A percentile compares a stretch with the other conserved stretches of the same genome.
These are phyloP conservation scores for Oryza coarctata DNA, from an alignment of 176 grass and related monocot genomes.

Conservation along the genomic window DNA sequence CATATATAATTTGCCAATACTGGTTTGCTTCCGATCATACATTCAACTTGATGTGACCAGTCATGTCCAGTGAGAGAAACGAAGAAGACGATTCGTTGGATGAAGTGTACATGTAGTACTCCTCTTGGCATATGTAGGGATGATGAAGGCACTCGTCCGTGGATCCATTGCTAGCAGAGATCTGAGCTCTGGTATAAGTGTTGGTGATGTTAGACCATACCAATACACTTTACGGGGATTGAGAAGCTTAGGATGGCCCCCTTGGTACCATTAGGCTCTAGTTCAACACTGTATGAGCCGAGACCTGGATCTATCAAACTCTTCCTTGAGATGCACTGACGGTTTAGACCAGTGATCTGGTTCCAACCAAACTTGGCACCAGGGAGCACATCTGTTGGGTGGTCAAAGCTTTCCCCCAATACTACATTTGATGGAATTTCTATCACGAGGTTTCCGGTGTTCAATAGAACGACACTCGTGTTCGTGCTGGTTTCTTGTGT, in stretches of 20 bases:
- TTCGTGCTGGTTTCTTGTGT: not conserved
- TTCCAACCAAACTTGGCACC: slow-evolving; percentile 47
- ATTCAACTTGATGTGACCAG: slow-evolving; percentile 32
- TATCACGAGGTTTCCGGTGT: slow-evolving; percentile 42
- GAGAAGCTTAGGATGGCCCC: not conserved
- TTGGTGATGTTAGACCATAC: not conserved
- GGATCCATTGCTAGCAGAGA: slow-evolving; percentile 5
- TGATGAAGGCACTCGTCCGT: not conserved
- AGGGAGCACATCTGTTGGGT: slow-evolving; percentile 41
- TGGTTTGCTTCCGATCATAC: slow-evolving; percentile 23
- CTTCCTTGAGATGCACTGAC: slow-evolving; percentile 32
- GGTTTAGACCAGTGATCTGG: slow-evolving; percentile 32
- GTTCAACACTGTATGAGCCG: slow-evolving; percentile 28
- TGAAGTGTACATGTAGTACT: slow-evolving; percentile 38
- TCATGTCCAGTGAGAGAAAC: slow-evolving; percentile 18
- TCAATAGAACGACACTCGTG: slow-evolving; percentile 4
- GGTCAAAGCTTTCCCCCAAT: slow-evolving; percentile 58
- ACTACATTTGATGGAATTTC: not conserved
- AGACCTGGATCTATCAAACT: slow-evolving; percentile 21
- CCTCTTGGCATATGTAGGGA: not conserved
- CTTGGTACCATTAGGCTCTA: slow-evolving; percentile 11
- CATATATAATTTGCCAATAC: slow-evolving; percentile 26
- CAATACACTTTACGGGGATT: slow-evolving; percentile 7
- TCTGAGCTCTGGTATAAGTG: slow-evolving; percentile 25
- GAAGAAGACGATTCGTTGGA: not conserved